Evolutionary conservation across 2,329 filamentous ascomycete genomes (phyloP).

Genomic region (Epichloe sp.): DNA sequence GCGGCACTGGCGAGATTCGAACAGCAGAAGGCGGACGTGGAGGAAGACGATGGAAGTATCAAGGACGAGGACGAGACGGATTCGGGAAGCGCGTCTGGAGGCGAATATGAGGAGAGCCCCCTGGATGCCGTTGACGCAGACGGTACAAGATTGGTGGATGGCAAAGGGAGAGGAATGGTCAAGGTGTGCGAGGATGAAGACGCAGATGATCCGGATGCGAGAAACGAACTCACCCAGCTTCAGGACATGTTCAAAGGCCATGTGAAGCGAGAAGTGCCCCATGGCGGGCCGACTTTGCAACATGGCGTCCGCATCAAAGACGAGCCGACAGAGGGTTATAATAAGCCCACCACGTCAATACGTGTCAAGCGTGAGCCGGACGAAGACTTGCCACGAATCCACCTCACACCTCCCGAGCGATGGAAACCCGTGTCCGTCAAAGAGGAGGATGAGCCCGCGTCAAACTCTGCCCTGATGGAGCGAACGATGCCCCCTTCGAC

Average conservation of each 20-base stretch:
- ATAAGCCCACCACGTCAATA: not conserved
- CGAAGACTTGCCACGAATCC: not conserved
- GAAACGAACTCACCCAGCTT: slow-evolving; percentile 50
- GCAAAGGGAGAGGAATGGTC: slow-evolving; percentile 53
- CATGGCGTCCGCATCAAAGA: not conserved
- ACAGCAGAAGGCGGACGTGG: slow-evolving; percentile 30
- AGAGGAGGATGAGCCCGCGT: not conserved
- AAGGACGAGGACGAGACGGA: slow-evolving; percentile 29
- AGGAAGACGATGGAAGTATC: not conserved
- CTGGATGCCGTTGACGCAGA: slow-evolving; percentile 45
- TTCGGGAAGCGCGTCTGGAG: slow-evolving; percentile 33
- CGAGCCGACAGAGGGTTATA: not conserved
- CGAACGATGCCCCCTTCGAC: not conserved
- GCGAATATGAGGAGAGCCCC: slow-evolving; percentile 26
- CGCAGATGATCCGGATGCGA: slow-evolving; percentile 30
- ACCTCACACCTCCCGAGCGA: not conserved
- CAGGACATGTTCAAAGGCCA: slow-evolving; percentile 23
- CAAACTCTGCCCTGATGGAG: not conserved
- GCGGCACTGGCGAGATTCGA: slow-evolving; percentile 66
- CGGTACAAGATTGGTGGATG: slow-evolving; percentile 51
- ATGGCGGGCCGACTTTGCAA: not conserved
- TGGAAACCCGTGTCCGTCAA: not conserved
- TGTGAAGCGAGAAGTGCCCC: slow-evolving; percentile 8
- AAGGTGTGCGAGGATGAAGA: slow-evolving; percentile 63
- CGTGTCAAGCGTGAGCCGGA: slow-evolving; percentile 1